Conservation (phyloP, 768 basidiomycete species). For the Mycena alexandri region DNA sequence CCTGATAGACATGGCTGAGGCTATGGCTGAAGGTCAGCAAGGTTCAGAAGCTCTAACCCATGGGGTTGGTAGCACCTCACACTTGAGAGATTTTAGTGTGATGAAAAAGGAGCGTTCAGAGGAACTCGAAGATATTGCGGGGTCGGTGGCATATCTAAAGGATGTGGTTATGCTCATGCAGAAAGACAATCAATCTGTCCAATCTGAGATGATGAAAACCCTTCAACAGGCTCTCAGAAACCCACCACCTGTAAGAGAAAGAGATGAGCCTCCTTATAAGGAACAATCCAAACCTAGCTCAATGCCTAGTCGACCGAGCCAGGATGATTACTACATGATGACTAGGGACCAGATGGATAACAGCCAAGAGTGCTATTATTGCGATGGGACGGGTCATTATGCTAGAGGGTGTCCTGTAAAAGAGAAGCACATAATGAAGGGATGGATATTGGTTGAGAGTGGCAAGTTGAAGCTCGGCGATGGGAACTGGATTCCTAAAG, state of each 20-base stretch:
- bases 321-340: background rate
- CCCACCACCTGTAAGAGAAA: background rate
- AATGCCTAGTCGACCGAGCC: background rate
- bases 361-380: background rate
- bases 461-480: background rate
- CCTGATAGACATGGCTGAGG: background rate
- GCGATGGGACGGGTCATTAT: background rate
- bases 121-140: background rate
- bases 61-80: background rate
- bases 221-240: background rate
- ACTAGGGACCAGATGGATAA: background rate
- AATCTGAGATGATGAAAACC: background rate
- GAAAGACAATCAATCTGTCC: background rate
- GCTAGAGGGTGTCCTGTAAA: background rate
- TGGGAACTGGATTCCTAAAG: background rate
- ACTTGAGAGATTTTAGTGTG: background rate
- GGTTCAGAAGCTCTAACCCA: background rate
- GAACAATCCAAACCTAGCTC: background rate
- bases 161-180: background rate
- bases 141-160: background rate
- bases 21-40: background rate
- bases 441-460: background rate
- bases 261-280: background rate
- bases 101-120: background rate
- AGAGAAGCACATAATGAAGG: background rate